Base-by-base conservation (phyloP, 257 asterid species). In the Solanum piurae region DNA sequence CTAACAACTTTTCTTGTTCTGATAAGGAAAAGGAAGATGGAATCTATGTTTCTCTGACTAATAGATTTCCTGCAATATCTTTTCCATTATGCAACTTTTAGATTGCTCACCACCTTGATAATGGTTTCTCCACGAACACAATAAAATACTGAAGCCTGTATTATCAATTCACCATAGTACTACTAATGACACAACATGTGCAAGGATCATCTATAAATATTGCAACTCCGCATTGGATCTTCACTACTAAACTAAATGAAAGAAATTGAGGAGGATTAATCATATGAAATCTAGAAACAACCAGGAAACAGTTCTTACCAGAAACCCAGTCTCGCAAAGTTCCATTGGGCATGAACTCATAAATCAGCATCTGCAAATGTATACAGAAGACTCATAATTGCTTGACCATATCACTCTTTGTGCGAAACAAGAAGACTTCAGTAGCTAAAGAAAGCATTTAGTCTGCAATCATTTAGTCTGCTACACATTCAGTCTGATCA, bases 321-420 rank as follows among this genome's bases (percentile, higher is more conserved):
- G 97, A 93, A 75, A 96, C 94, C 90, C 95, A 93, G 91, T 96
- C 98, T 34, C 94, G 96, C 69, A 96, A 86, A 34, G 98, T 91
- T 66, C 99, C 98, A 89, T 93, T 95, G 31, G 96, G 93, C 98
- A 96, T 94, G 87, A 92, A 96, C 89, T 96, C 98, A 72, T 96
- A 96, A 82, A 96, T 97, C 83, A 95, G 92, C 96, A 95, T 95
- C 98, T 96, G 98, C 88, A 14, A 31, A 75, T 36, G 40, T 38
- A 85, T n/a, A 64, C 79, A 12, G 84, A 89, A 82, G 34, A 88
- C 55, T 68, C 80, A 86, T 72, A 60, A 46, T 73, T 82, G 68
- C 69, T 49, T 1, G 21, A 82, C 86, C 49, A 8, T 52, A 82
- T 82, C 44, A 49, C 69, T 9, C 69, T 29, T 49, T 82, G 69